Evolutionary conservation across 257 asterid species (phyloP).

Genomic region (Ligustrum vulgare): DNA sequence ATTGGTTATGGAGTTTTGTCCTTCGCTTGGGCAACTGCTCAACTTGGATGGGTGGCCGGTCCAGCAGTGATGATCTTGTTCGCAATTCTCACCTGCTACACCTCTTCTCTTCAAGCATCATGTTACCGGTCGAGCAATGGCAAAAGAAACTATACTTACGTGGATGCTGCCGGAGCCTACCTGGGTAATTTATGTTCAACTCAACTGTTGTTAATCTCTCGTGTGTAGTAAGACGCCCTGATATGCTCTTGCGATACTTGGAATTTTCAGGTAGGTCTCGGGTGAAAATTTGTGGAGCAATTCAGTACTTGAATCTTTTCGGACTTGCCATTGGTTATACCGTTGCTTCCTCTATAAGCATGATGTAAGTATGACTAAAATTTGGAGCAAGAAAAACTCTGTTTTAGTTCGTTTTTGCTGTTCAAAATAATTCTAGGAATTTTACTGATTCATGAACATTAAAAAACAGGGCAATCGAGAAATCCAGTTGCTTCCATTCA

Average conservation of each 20-base stretch:
- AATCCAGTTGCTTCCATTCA: no score
- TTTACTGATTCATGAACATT: no score
- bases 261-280: conserved; percentile 60
- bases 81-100: conserved; percentile 56
- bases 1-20: conserved; percentile 61
- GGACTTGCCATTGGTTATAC: no score
- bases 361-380: no score
- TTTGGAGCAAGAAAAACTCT: no score
- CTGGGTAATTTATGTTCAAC: conserved; percentile 27
- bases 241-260: neutral
- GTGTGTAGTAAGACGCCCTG: neutral
- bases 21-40: conserved; percentile 66
- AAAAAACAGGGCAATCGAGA: no score
- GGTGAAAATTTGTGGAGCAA: conserved; percentile 81
- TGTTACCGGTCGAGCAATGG: conserved; percentile 56
- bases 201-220: neutral
- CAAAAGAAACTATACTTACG: conserved; percentile 52
- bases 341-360: no score
- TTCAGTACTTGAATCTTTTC: conserved; percentile 56
- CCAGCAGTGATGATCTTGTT: conserved; percentile 50
- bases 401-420: no score
- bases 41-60: conserved; percentile 63
- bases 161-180: conserved; percentile 49
- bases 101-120: conserved; percentile 44
- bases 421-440: no score